These are phyloP conservation scores for Starmera stellimalicola DNA, from an alignment of 1,139 yeast species.

Conservation along the genomic window DNA sequence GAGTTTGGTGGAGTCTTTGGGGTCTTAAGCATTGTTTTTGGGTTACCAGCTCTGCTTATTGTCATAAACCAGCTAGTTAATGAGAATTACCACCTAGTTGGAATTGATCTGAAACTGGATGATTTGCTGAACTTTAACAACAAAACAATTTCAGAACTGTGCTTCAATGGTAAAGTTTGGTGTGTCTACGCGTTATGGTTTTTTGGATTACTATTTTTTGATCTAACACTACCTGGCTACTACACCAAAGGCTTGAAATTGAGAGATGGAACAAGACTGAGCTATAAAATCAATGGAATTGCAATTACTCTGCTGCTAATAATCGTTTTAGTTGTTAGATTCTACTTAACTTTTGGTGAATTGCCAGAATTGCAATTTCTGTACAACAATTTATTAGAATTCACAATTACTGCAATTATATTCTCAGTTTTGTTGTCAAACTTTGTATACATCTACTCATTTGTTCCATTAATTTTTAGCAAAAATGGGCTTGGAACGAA, in stretches of 20 bases:
- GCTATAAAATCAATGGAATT: constrained; percentile 77
- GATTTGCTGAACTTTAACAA: constrained; percentile 23
- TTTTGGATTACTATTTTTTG: constrained; percentile 50
- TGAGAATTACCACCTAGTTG: constrained; percentile 43
- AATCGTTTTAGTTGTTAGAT: constrained; percentile 39
- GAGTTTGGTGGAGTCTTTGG: constrained; percentile 82
- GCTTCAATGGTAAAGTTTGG: constrained; percentile 42
- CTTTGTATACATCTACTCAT: constrained; percentile 61
- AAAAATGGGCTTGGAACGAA: constrained; percentile 45
- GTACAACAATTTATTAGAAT: constrained; percentile 56
- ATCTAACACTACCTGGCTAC: constrained; percentile 66
- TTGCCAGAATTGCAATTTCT: constrained; percentile 77
- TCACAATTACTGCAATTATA: constrained; percentile 52
- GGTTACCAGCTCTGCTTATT: constrained; percentile 56
- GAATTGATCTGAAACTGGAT: constrained; percentile 33
- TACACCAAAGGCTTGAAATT: constrained; percentile 54
- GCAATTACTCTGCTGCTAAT: constrained; percentile 41
- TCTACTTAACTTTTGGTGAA: constrained; percentile 36
- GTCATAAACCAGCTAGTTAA: constrained; percentile 51
- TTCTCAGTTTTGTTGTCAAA: constrained; percentile 57
- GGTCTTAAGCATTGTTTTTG: constrained; percentile 53
- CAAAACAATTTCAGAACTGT: constrained; percentile 14
- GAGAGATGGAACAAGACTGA: constrained; percentile 64
- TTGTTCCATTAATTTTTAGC: constrained; percentile 40
- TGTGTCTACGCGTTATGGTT: constrained; percentile 70